phyloP scores from a whole-genome alignment of 306 rosid species.

The Citrullus colocynthis region DNA sequence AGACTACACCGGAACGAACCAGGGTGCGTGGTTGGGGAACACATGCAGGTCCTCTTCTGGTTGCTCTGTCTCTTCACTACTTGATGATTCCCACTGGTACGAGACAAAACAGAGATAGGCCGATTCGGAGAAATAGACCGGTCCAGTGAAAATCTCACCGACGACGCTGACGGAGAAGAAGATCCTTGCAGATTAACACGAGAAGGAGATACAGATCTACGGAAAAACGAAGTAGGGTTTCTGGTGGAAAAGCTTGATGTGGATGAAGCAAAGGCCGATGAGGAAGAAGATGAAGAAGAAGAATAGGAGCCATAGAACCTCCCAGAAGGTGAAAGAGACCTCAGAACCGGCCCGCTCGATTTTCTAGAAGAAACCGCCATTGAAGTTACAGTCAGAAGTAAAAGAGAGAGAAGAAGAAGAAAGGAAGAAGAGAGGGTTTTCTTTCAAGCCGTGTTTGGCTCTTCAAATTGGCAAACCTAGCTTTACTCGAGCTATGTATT shows the following conservation, averaged over 20 bases:
- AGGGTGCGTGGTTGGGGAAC: slow-evolving; percentile 63
- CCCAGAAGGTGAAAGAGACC: slow-evolving; percentile 53
- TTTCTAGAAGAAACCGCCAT: slow-evolving; percentile 75
- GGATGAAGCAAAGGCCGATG: slow-evolving; percentile 40
- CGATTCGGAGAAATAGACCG: slow-evolving; percentile 24
- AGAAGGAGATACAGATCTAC: slow-evolving; percentile 21
- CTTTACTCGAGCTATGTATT: slow-evolving; percentile 62
- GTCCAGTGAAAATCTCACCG: slow-evolving; percentile 21
- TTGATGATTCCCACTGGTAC: neutral
- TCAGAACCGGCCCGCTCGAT: slow-evolving; percentile 30
- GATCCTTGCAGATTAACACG: slow-evolving; percentile 1
- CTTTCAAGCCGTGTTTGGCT: slow-evolving; percentile 33
- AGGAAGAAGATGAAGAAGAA: slow-evolving; percentile 17
- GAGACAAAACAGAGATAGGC: slow-evolving; percentile 19
- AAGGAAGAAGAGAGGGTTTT: neutral
- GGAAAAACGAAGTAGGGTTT: slow-evolving; percentile 14
- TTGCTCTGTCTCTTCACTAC: slow-evolving; percentile 17
- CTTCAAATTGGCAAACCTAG: slow-evolving; percentile 63
- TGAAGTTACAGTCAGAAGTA: neutral
- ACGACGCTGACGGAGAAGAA: neutral
- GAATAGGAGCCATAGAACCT: slow-evolving; percentile 30
- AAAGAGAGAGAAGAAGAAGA: neutral
- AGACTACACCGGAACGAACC: slow-evolving; percentile 63
- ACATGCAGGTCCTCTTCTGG: slow-evolving; percentile 34
- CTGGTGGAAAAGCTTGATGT: slow-evolving; percentile 23